Base-by-base conservation (phyloP, 257 asterid species). In the Misopates orontium region DNA sequence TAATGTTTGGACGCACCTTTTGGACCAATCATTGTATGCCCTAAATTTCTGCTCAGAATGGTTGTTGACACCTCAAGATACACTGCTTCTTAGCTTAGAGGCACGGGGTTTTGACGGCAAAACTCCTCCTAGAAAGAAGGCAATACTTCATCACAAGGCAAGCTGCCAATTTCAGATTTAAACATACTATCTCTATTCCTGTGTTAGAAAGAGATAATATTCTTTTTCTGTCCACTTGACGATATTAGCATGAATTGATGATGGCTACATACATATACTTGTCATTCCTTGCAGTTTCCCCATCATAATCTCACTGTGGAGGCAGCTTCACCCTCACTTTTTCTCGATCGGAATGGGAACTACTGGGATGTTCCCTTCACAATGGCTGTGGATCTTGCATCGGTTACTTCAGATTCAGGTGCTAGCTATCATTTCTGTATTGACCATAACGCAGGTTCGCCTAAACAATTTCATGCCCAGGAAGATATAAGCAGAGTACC, bases 141-240 rank as follows among this genome's bases (percentile, higher is more conserved):
- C 95, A 19, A 72, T 85, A 58, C 76, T 87, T 68, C 95, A 82
- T 72, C 97, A 90, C 85, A 85, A 87, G 97, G 96, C 90, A 87
- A 85, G 91, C 80, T 41, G 21, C 28, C 50, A 39, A 45, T 3
- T 56, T 44, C 50, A 31, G 45, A 42, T 53, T 50, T 45, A 53
- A 23, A 39, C n/a, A n/a, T n/a, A n/a, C n/a, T n/a, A n/a, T n/a
- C n/a, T n/a, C n/a, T n/a, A n/a, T n/a, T n/a, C n/a, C n/a, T n/a
- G n/a, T n/a, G n/a, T n/a, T n/a, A n/a, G n/a, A n/a, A n/a, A n/a
- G n/a, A n/a, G n/a, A n/a, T n/a, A n/a, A n/a, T n/a, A n/a, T n/a
- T n/a, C n/a, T n/a, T n/a, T n/a, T n/a, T n/a, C n/a, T n/a, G n/a
- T n/a, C n/a, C n/a, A n/a, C n/a, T n/a, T n/a, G n/a, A n/a, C n/a